Evolutionary conservation across 495 filamentous ascomycete genomes (phyloP).

Genomic region (Penicillium turbatum): DNA sequence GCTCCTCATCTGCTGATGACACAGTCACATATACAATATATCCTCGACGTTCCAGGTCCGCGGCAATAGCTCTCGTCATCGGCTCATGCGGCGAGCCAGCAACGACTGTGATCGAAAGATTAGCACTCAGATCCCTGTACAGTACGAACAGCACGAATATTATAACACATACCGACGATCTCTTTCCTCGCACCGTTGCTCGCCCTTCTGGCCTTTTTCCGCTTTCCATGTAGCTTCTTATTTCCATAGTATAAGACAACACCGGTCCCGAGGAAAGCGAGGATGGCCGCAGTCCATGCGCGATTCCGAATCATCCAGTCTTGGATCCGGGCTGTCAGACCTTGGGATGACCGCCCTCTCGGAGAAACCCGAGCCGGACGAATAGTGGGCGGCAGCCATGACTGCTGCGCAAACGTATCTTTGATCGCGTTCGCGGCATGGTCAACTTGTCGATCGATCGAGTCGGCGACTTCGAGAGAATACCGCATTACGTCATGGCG

Average conservation of each 20-base stretch:
- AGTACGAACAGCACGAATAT: background rate
- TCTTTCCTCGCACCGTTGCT: slow-evolving; percentile 82
- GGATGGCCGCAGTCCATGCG: slow-evolving; percentile 60
- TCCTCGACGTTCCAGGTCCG: slow-evolving; percentile 84
- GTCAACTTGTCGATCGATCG: slow-evolving; percentile 73
- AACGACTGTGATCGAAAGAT: slow-evolving; percentile 49
- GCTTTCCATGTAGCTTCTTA: slow-evolving; percentile 55
- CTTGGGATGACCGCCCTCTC: slow-evolving; percentile 35
- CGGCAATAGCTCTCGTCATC: slow-evolving; percentile 70
- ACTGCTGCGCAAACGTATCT: slow-evolving; percentile 55
- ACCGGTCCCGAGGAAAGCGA: slow-evolving; percentile 64
- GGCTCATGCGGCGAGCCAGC: slow-evolving; percentile 78
- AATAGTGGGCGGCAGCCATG: slow-evolving; percentile 66
- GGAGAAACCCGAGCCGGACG: slow-evolving; percentile 52
- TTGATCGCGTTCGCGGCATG: slow-evolving; percentile 57
- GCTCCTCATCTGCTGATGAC: slow-evolving; percentile 74
- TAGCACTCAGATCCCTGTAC: slow-evolving; percentile 8
- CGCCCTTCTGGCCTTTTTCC: slow-evolving; percentile 69
- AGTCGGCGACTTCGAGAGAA: slow-evolving; percentile 63
- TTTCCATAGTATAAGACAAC: slow-evolving; percentile 62
- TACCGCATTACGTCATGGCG: slow-evolving; percentile 65
- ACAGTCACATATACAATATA: slow-evolving; percentile 92
- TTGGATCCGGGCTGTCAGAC: slow-evolving; percentile 40
- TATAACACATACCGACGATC: slow-evolving; percentile 58
- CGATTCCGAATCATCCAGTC: slow-evolving; percentile 67